Conservation (phyloP, 805 yeast species). For the Hermanozyma aechmeae region DNA sequence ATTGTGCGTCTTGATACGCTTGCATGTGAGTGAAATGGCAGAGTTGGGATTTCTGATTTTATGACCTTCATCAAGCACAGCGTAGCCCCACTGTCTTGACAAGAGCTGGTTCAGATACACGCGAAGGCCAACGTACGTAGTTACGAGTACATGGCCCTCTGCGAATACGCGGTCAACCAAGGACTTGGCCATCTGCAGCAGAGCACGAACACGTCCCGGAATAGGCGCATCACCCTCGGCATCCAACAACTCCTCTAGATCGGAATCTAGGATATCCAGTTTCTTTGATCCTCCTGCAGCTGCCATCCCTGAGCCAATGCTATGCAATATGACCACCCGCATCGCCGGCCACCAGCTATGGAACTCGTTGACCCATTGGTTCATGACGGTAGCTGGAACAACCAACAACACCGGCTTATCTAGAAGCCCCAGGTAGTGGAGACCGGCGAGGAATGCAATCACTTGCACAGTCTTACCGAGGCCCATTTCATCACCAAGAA, state of each 20-base stretch:
- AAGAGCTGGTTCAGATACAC: constrained; percentile 55
- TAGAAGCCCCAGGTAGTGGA: constrained; percentile 71
- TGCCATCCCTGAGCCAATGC: constrained; percentile 87
- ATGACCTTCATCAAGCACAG: constrained; percentile 92
- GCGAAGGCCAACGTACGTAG: constrained; percentile 84
- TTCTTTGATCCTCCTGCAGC: background rate
- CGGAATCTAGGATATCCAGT: background rate
- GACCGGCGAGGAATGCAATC: constrained; percentile 81
- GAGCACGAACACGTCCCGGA: no score
- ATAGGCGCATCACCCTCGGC: no score
- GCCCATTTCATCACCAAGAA: constrained; percentile 98
- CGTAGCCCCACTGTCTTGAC: constrained; percentile 81
- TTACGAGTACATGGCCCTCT: constrained; percentile 76
- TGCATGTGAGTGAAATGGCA: constrained; percentile 76
- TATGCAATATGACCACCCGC: constrained; percentile 75
- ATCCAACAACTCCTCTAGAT: no score
- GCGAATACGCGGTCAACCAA: constrained; percentile 49
- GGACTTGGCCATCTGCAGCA: no score
- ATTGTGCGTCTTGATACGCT: constrained; percentile 75
- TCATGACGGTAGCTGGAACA: constrained; percentile 94
- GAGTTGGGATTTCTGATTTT: constrained; percentile 93
- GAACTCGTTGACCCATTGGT: constrained; percentile 95
- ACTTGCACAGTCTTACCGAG: constrained; percentile 92
- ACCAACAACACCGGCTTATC: constrained; percentile 77
- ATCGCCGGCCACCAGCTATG: constrained; percentile 98